Evolutionary conservation across 345 rosid species (phyloP), one percentile per base, ranked within the genome.

Genomic region (Populus davidiana): DNA sequence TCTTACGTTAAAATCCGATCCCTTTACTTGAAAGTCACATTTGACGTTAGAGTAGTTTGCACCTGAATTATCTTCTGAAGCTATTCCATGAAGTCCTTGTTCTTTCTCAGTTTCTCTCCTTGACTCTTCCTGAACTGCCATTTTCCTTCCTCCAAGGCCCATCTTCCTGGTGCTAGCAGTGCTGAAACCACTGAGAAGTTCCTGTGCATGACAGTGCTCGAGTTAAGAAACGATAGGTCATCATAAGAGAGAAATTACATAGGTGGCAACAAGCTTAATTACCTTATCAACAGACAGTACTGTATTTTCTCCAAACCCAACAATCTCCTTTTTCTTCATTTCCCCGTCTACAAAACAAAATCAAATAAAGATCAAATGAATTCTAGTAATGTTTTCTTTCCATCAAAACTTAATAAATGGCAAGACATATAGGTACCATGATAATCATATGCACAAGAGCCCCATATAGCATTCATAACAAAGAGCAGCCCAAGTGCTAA

Each of bases 31-130:
- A 70, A 75, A 75, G 38, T 81, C 79, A 81, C 78, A 80, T 66
- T 81, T 85, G 77, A 77, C 80, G 77, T 81, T 83, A 77, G 59
- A 81, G 39, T 38, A 82, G 20, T 77, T 80, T 77, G 88, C 84
- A 88, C 89, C 89, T 88, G 89, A 85, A 77, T 77, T 79, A 14
- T 69, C 56, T 77, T 78, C 74, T 68, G 82, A 78, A 74, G 61
- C 27, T 56, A 18, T 38, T 75, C 65, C 80, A 18, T 41, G 49
- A 6, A 8, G 5, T 38, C 44, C 59, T 29, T 56, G 43, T 20
- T 70, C 59, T 52, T 59, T 67, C 25, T 33, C 69, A 18, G 20
- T 36, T 59, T 73, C 77, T 54, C 77, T 69, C 61, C 62, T 75
- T 72, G 35, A 20, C 66, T 39, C 62, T 54, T 36, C 69, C 38